Conservation (phyloP, 768 basidiomycete genomes). For the Coprinopsis strossmayeri region DNA sequence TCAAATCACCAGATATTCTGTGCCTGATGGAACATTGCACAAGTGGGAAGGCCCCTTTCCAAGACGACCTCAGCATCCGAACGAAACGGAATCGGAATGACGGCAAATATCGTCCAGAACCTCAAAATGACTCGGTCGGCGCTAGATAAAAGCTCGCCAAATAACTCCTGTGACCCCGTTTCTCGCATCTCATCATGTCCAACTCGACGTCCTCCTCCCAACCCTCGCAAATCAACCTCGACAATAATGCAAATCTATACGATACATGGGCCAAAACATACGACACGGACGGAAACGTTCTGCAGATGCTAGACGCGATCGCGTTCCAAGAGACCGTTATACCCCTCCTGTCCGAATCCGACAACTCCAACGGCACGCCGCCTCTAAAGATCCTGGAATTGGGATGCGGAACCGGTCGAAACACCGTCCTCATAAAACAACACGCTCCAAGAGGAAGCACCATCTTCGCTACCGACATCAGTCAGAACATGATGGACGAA, state of each 20-base stretch:
- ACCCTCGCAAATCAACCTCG: background rate
- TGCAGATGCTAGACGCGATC: slow-evolving; percentile 1
- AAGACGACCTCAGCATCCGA: too few relatives aligned
- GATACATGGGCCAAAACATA: slow-evolving; percentile 8
- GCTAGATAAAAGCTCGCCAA: too few relatives aligned
- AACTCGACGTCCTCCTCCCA: background rate
- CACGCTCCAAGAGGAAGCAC: background rate
- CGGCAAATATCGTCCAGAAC: too few relatives aligned
- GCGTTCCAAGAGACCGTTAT: slow-evolving; percentile 5
- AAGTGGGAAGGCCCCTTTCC: too few relatives aligned
- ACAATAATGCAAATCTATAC: slow-evolving; percentile 4
- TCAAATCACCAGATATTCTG: too few relatives aligned
- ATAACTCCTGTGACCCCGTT: too few relatives aligned
- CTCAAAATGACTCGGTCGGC: too few relatives aligned
- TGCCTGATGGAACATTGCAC: too few relatives aligned
- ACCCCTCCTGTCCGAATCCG: slow-evolving; percentile 2
- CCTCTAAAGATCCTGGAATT: slow-evolving; percentile 5
- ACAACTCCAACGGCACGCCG: background rate
- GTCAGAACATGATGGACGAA: slow-evolving; percentile 8
- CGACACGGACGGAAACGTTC: slow-evolving; percentile 10
- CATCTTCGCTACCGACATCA: slow-evolving; percentile 9
- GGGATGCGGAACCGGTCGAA: slow-evolving; percentile 9
- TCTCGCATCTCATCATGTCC: background rate
- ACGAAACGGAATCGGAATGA: too few relatives aligned
- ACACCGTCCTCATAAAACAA: slow-evolving; percentile 3